These are phyloP conservation scores for Dryas integrifolia DNA, from an alignment of 331 rosid species.

Conservation along the genomic window DNA sequence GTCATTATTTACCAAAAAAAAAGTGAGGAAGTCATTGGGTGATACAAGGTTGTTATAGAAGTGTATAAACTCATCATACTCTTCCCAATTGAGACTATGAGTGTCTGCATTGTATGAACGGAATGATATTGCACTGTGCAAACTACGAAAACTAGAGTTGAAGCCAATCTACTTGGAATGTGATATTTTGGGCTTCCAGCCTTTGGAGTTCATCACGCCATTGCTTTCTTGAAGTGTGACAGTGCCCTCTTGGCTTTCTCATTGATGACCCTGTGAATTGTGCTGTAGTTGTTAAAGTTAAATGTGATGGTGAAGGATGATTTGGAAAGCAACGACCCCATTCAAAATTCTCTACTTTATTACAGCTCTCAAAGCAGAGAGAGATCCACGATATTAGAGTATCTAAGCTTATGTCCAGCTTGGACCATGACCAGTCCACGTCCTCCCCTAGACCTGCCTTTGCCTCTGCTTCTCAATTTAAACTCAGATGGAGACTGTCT, in stretches of 20 bases:
- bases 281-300: constrained; percentile 31
- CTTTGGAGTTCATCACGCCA: neutral
- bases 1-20: neutral
- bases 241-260: neutral
- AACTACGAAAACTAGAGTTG: neutral
- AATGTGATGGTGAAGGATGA: constrained; percentile 38
- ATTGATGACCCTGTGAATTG: neutral
- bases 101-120: no score
- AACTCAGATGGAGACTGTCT: neutral
- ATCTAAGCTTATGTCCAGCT: constrained; percentile 23
- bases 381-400: constrained; percentile 26
- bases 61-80: neutral
- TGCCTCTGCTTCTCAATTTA: neutral
- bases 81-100: no score
- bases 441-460: neutral
- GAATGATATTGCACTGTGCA: no score
- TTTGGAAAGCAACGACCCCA: constrained; percentile 39
- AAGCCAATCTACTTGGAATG: neutral
- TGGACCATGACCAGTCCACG: constrained; percentile 38
- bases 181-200: neutral
- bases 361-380: constrained; percentile 36
- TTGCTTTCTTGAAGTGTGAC: constrained; percentile 8
- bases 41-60: neutral
- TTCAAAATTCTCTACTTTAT: constrained; percentile 49
- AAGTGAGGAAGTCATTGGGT: neutral